A percentile compares a stretch with the other conserved stretches of the same genome.
phyloP scores from a whole-genome alignment of 75 land plant genomes.

The Pinus albicaulis region DNA sequence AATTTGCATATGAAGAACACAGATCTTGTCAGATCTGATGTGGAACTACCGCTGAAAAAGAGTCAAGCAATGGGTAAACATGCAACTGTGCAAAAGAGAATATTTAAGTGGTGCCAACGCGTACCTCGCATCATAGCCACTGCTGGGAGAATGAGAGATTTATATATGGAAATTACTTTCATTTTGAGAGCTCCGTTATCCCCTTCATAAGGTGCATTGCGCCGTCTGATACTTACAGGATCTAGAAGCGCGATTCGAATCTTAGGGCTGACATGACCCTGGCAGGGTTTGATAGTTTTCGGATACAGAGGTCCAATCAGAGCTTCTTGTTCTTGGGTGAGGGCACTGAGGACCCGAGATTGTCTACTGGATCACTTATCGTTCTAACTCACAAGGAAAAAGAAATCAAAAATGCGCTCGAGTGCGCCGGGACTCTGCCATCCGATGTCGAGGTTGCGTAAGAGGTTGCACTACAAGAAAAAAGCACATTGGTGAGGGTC shows the following conservation, averaged over 20 bases:
- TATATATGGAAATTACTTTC: constrained; percentile 64
- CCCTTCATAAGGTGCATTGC: constrained; percentile 96
- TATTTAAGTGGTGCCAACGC: constrained; percentile 34
- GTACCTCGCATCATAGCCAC: constrained; percentile 31
- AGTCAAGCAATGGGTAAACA: no score
- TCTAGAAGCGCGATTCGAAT: constrained; percentile 93
- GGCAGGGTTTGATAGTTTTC: constrained; percentile 95
- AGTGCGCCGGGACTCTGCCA: constrained; percentile 88
- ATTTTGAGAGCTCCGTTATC: constrained; percentile 96
- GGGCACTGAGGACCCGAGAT: constrained; percentile 32
- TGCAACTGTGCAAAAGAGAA: no score
- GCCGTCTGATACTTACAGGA: constrained; percentile 96
- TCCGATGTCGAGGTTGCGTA: constrained; percentile 93
- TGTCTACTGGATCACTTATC: constrained; percentile 73
- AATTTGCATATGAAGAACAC: no score
- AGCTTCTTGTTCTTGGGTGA: constrained; percentile 91
- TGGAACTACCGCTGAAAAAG: no score
- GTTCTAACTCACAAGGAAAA: constrained; percentile 91
- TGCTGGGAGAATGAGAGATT: constrained; percentile 14
- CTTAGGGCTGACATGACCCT: constrained; percentile 98
- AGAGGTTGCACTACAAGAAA: no score
- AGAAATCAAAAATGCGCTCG: constrained; percentile 88
- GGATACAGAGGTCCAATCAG: constrained; percentile 92
- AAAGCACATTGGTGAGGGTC: no score
- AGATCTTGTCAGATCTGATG: no score